Base-by-base conservation (phyloP, 176 grass and related monocot species). In the Chloris gayana region DNA sequence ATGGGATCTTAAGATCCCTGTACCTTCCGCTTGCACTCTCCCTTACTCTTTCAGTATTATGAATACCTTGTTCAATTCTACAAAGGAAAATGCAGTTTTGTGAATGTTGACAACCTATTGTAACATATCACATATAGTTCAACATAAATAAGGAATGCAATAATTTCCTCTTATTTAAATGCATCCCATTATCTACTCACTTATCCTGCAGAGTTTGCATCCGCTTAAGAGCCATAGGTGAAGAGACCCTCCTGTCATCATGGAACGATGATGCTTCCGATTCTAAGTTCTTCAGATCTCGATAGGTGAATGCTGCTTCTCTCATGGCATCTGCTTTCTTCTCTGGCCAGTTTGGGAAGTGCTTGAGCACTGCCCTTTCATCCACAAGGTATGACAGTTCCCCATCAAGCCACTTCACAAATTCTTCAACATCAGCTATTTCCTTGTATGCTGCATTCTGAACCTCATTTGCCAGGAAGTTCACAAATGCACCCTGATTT, bases 241-340 rank as follows among this genome's bases (percentile, higher is more conserved):
- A 80, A n/a, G 88, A 64, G 42, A 88, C 87, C 77, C 91, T 95
- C 62, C 82, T 79, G 76, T 99, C 93, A 27, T 99, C 97, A 14
- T 74, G 85, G 81, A 96, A 96, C 51, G 88, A 84, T 29, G 85
- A 84, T 61, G 85, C 88, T 87, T 99, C 97, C 51, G 84, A 80
- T 72, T 95, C 90, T 33, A 96, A 87, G 63, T 88, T 99, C 78
- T 96, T 99, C 46, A 96, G 84, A 81, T 99, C 93, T 72, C 93
- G 79, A 51, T 89, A 99, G 71, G 67, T 90, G 80, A 87, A 95
- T 44, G 90, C 97, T 26, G 97, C 97, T 83, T 99, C 92, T 89
- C 97, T 96, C 97, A 99, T 99, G 73, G 97, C 90, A 75, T 99
- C 93, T 67, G 97, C 91, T 89, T 99, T 99, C 81, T 83, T 85